Percentiles rank a stretch among this genome's conserved stretches.
phyloP scores from a whole-genome alignment of 352 stramenopile genomes.

The Phytophthora sojae region DNA sequence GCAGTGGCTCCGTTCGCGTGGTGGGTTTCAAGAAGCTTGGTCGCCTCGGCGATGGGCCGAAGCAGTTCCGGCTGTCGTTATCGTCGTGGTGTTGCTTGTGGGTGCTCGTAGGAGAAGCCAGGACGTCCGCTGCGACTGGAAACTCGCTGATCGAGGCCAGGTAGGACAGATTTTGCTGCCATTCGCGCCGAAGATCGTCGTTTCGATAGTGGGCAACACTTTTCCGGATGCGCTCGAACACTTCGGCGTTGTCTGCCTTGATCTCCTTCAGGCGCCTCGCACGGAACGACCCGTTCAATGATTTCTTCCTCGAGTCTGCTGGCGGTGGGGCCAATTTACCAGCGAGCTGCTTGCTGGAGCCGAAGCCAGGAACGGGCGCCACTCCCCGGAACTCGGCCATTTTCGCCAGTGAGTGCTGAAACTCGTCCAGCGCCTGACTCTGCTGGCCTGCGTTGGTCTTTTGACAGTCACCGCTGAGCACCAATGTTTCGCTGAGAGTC shows the following conservation, averaged over 20 bases:
- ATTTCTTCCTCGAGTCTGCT: slow-evolving; percentile 33
- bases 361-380: slow-evolving; percentile 31
- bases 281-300: slow-evolving; percentile 59
- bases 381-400: slow-evolving; percentile 59
- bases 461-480: slow-evolving; percentile 3
- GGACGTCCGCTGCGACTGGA: slow-evolving; percentile 40
- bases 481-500: slow-evolving; percentile 3
- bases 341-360: slow-evolving; percentile 5
- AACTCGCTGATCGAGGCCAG: slow-evolving; percentile 78
- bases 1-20: slow-evolving; percentile 24
- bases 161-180: slow-evolving; percentile 77
- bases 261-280: slow-evolving; percentile 69
- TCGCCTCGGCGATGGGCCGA: slow-evolving; percentile 26
- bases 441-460: neutral
- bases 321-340: slow-evolving; percentile 28
- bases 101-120: slow-evolving; percentile 17
- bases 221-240: slow-evolving; percentile 71
- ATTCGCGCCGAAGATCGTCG: slow-evolving; percentile 62
- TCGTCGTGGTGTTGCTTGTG: slow-evolving; percentile 21
- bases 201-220: slow-evolving; percentile 70
- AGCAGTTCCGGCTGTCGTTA: slow-evolving; percentile 20
- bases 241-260: slow-evolving; percentile 58
- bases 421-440: slow-evolving; percentile 22
- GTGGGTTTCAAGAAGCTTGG: slow-evolving; percentile 23
- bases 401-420: slow-evolving; percentile 50